Conservation (phyloP, 345 rosid species). For the Corchorus capsularis region DNA sequence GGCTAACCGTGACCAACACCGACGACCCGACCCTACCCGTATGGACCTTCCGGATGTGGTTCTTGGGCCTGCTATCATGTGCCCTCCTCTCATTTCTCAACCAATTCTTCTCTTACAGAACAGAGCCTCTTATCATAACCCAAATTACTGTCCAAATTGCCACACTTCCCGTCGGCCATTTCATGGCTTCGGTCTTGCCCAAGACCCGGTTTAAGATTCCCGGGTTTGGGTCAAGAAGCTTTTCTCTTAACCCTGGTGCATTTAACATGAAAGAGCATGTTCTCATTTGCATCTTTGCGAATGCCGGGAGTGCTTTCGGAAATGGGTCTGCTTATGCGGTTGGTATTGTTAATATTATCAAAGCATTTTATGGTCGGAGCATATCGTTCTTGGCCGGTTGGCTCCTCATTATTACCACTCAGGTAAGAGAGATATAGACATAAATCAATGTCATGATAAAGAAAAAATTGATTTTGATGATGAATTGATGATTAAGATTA, state of each 20-base stretch:
- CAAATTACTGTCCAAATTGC: conserved; percentile 86
- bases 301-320: conserved; percentile 88
- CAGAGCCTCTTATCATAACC: conserved; percentile 77
- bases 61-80: conserved; percentile 69
- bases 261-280: conserved; percentile 91
- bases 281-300: conserved; percentile 75
- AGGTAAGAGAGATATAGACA: too few relatives aligned
- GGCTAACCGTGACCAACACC: conserved; percentile 70
- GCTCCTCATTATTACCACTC: conserved; percentile 87
- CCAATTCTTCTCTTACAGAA: conserved; percentile 82
- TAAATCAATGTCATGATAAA: too few relatives aligned
- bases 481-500: too few relatives aligned
- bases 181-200: conserved; percentile 67
- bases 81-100: conserved; percentile 72
- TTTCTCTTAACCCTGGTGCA: conserved; percentile 80
- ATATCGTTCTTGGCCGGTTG: conserved; percentile 77
- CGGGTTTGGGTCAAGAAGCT: conserved; percentile 51
- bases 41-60: conserved; percentile 94
- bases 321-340: conserved; percentile 69
- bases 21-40: conserved; percentile 80
- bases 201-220: conserved; percentile 56
- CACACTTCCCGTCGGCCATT: conserved; percentile 70
- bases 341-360: conserved; percentile 67
- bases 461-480: too few relatives aligned
- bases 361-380: conserved; percentile 61